These are phyloP conservation scores for Erodium trifolium DNA, from an alignment of 441 rosid species.

Conservation along the genomic window DNA sequence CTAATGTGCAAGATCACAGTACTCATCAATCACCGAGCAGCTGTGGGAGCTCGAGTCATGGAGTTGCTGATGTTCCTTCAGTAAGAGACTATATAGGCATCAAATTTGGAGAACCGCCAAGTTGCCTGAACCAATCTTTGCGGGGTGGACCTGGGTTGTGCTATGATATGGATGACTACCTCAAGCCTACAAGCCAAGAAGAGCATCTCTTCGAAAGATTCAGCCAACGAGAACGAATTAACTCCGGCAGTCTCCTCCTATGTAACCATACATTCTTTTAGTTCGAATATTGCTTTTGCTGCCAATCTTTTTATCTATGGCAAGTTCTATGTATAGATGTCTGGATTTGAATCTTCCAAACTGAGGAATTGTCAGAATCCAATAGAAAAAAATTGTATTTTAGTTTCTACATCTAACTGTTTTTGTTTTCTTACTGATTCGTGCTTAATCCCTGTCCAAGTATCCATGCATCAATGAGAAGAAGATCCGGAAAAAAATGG, in stretches of 20 bases:
- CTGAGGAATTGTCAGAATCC: too few relatives aligned
- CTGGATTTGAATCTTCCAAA: neutral
- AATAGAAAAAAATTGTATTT: too few relatives aligned
- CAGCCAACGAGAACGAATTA: slow-evolving; percentile 61
- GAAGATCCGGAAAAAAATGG: too few relatives aligned
- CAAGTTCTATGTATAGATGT: slow-evolving; percentile 4
- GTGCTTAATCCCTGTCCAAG: too few relatives aligned
- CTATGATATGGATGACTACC: slow-evolving; percentile 52
- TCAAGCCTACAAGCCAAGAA: slow-evolving; percentile 38
- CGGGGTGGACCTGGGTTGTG: neutral
- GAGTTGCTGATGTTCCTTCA: slow-evolving; percentile 24
- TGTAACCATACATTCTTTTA: slow-evolving; percentile 41
- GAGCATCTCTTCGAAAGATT: slow-evolving; percentile 50
- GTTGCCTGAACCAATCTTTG: slow-evolving; percentile 11
- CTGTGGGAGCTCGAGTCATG: slow-evolving; percentile 82
- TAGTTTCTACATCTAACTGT: too few relatives aligned
- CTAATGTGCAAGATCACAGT: slow-evolving; percentile 30
- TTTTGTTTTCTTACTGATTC: too few relatives aligned
- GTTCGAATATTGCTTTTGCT: neutral
- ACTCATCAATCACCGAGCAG: slow-evolving; percentile 44
- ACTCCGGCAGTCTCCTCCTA: slow-evolving; percentile 55
- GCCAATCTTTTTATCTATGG: neutral
- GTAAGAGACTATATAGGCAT: neutral
- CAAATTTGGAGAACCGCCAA: neutral
- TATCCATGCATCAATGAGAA: too few relatives aligned